phyloP scores from a whole-genome alignment of 2,329 filamentous ascomycete genomes.

The Neurospora crassa region DNA sequence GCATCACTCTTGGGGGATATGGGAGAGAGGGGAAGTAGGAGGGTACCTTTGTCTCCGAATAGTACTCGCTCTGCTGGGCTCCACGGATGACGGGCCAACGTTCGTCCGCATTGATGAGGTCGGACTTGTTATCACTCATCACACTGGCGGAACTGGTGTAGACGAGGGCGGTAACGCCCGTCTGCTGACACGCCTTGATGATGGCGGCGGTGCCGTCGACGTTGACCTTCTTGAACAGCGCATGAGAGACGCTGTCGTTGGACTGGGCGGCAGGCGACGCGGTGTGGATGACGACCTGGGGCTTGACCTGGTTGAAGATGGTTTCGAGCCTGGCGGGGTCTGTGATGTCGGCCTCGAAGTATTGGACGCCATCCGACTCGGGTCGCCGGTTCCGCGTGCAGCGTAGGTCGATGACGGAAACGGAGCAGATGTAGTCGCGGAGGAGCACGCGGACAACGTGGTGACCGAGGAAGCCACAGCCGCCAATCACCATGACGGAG shows the following conservation, averaged over 20 bases:
- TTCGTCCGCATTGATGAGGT: slow-evolving; percentile 81
- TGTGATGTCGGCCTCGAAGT: slow-evolving; percentile 73
- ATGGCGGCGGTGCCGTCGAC: slow-evolving; percentile 76
- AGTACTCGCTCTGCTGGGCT: slow-evolving; percentile 65
- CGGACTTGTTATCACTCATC: slow-evolving; percentile 68
- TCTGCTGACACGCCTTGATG: slow-evolving; percentile 60
- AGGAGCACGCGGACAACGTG: slow-evolving; percentile 69
- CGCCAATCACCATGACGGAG: slow-evolving; percentile 68
- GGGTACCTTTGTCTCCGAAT: slow-evolving; percentile 78
- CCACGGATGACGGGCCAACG: slow-evolving; percentile 67
- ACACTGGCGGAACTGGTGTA: slow-evolving; percentile 88
- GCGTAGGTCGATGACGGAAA: slow-evolving; percentile 64
- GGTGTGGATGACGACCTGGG: slow-evolving; percentile 84
- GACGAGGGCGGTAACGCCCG: slow-evolving; percentile 70
- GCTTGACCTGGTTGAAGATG: slow-evolving; percentile 56
- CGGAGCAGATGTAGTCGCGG: slow-evolving; percentile 46
- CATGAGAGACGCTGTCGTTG: slow-evolving; percentile 42
- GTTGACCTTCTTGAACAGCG: slow-evolving; percentile 72
- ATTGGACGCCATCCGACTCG: slow-evolving; percentile 46
- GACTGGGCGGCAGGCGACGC: slow-evolving; percentile 59
- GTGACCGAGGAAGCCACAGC: slow-evolving; percentile 76
- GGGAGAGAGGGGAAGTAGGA: too few species aligned
- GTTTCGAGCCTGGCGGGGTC: slow-evolving; percentile 49
- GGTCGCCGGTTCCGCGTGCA: slow-evolving; percentile 59
- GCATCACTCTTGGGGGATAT: too few species aligned